A percentile compares a stretch with the other conserved stretches of the same genome.
phyloP scores from a whole-genome alignment of 2,329 filamentous ascomycete genomes.

The Oidium heveae region DNA sequence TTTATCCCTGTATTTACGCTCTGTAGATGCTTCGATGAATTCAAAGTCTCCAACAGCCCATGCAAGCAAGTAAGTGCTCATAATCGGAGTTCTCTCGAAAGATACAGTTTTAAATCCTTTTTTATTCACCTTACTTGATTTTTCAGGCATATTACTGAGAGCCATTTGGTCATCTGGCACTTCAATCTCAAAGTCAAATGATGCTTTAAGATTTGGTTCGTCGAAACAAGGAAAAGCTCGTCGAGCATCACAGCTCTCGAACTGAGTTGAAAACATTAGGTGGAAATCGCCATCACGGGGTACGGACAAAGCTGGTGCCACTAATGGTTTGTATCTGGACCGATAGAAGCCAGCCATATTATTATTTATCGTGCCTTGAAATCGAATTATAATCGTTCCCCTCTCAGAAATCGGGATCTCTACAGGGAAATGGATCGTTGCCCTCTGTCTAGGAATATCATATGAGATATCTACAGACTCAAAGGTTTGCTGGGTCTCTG shows the following conservation, averaged over 20 bases:
- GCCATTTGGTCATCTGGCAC: conserved; percentile 71
- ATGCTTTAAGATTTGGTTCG: conserved; percentile 89
- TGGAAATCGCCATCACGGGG: conserved; percentile 43
- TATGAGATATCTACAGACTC: conserved; percentile 48
- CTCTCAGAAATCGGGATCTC: conserved; percentile 43
- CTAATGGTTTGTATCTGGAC: conserved; percentile 71
- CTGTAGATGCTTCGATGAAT: conserved; percentile 77
- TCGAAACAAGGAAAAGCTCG: conserved; percentile 95
- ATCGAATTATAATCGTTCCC: no score
- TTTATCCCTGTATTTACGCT: conserved; percentile 76
- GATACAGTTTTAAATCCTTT: conserved; percentile 47
- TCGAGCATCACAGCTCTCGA: conserved; percentile 86
- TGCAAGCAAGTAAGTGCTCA: conserved; percentile 77
- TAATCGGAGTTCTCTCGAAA: conserved; percentile 65
- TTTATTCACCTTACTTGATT: conserved; percentile 31
- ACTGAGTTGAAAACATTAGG: conserved; percentile 83
- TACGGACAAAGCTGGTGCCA: conserved; percentile 47
- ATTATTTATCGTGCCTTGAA: conserved; percentile 65
- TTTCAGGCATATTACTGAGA: conserved; percentile 87
- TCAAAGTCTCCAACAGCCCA: conserved; percentile 97
- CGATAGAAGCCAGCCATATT: conserved; percentile 86
- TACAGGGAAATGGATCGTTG: conserved; percentile 49
- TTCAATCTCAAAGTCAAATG: conserved; percentile 84
- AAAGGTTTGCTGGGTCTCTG: conserved; percentile 26
- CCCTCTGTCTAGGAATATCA: conserved; percentile 63